phyloP scores from a whole-genome alignment of 106 monocot genomes.

The Xerophyta viscosa region DNA sequence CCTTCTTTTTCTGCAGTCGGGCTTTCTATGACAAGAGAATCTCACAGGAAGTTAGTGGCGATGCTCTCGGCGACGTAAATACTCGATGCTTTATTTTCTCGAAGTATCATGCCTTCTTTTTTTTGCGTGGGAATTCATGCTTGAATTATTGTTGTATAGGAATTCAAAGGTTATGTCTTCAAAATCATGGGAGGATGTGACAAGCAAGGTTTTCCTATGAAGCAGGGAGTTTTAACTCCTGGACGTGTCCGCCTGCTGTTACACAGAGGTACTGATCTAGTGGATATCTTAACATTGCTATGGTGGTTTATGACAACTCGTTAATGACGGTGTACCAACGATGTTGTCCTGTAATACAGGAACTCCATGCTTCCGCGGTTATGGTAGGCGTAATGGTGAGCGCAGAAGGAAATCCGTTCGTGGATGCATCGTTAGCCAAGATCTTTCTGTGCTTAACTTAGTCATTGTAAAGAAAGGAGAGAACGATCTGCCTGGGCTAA shows the following conservation, averaged over 20 bases:
- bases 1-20: background rate
- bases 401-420: conserved; percentile 72
- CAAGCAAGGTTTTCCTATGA: conserved; percentile 77
- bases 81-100: background rate
- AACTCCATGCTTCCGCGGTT: too few species aligned
- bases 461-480: too few species aligned
- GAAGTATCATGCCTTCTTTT: background rate
- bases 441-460: too few species aligned
- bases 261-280: conserved; percentile 40
- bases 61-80: conserved; percentile 29
- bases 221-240: conserved; percentile 58
- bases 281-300: too few species aligned
- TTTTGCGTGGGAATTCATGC: background rate
- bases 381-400: conserved; percentile 72
- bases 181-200: conserved; percentile 63
- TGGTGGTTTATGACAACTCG: too few species aligned
- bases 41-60: conserved; percentile 37
- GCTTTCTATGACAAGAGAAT: conserved; percentile 39
- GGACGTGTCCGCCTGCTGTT: conserved; percentile 53
- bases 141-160: conserved; percentile 14
- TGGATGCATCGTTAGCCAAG: conserved; percentile 66
- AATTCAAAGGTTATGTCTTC: conserved; percentile 70
- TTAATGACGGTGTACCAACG: too few species aligned
- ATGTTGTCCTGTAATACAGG: too few species aligned
- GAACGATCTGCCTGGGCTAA: too few species aligned